Base-by-base conservation (phyloP, 495 filamentous ascomycete genomes). In the Neurospora tetraspora region DNA sequence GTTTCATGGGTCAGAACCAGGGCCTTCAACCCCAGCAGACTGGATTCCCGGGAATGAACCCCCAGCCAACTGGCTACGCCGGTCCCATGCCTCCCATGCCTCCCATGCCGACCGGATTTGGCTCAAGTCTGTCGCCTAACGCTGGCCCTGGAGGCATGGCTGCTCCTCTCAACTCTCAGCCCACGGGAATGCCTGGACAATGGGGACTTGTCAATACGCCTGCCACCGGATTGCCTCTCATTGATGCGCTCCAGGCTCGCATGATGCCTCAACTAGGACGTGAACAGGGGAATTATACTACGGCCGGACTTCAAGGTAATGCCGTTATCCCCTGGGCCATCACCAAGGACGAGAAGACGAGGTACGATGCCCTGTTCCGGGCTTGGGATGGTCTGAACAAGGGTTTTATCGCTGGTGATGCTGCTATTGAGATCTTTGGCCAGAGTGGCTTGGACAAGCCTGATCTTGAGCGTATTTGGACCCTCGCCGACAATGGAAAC, bases 221-320 rank as follows among this genome's bases (percentile, higher is more conserved):
- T 2, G 86, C 94, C 5, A 91, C 91, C 39, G 95, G 95, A 2
- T 82, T 99, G 72, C 96, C 95, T 3, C 97, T 97, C 75, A 95
- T 98, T 72, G 93, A 97, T 73, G 92, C 94, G 11, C 82, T 99
- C 74, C 94, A 97, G 76, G 91, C 94, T 71, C 94, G 94, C 77
- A 97, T 99, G 88, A 98, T 99, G 96, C 96, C 96, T 10, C 96
- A 98, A 77, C 89, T 92, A 72, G 96, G 96, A 37, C 91, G 96
- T 7, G 96, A 98, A 81, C 91, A 93, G 74, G 93, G 93, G 7
- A 81, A 76, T 71, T 98, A 93, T 76, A 95, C 91, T n/a, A 94
- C 94, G 16, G 85, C 89, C 71, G 94, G 94, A 9, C 85, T 99
- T 36, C 91, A 92, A 39, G 96, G 96, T 69, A 98, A 96, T 84